A percentile compares a stretch with the other conserved stretches of the same genome.
Evolutionary conservation across 305 asterid species (phyloP).

Genomic region (Plantago coronopus): DNA sequence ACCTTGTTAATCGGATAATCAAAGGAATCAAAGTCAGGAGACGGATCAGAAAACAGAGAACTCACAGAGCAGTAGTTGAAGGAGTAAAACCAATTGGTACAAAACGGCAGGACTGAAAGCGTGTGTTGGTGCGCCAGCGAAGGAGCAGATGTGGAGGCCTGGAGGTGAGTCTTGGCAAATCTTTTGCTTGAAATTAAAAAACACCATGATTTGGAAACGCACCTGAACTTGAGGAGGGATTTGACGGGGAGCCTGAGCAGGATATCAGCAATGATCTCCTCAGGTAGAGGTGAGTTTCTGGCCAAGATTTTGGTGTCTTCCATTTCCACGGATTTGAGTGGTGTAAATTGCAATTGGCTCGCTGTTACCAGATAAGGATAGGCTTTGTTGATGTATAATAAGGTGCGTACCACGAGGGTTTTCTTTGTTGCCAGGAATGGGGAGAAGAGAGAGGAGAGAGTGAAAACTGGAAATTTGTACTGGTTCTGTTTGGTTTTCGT

Average conservation of each 20-base stretch:
- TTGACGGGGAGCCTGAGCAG: constrained; percentile 37
- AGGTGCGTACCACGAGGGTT: too few species aligned
- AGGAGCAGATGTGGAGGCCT: constrained; percentile 17
- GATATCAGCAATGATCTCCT: constrained; percentile 35
- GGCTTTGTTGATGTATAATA: too few species aligned
- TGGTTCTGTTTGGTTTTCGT: too few species aligned
- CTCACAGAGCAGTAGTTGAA: constrained; percentile 31
- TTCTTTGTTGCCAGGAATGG: too few species aligned
- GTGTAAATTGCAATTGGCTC: not conserved
- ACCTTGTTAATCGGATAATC: constrained; percentile 21
- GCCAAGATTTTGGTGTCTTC: not conserved
- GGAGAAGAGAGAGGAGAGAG: too few species aligned
- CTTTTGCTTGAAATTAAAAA: constrained; percentile 30
- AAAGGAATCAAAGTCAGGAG: constrained; percentile 5
- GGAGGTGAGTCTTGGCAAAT: constrained; percentile 30
- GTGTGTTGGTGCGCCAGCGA: constrained; percentile 21
- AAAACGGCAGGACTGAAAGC: constrained; percentile 8
- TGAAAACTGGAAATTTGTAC: too few species aligned
- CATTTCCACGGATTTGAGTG: not conserved
- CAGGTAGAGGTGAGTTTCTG: not conserved
- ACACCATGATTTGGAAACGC: constrained; percentile 47
- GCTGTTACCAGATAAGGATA: not conserved
- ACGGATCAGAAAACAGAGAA: constrained; percentile 23
- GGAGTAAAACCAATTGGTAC: constrained; percentile 21
- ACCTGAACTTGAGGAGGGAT: constrained; percentile 41